Evolutionary conservation across 257 asterid species (phyloP).

Genomic region (Gardenia jasminoides): DNA sequence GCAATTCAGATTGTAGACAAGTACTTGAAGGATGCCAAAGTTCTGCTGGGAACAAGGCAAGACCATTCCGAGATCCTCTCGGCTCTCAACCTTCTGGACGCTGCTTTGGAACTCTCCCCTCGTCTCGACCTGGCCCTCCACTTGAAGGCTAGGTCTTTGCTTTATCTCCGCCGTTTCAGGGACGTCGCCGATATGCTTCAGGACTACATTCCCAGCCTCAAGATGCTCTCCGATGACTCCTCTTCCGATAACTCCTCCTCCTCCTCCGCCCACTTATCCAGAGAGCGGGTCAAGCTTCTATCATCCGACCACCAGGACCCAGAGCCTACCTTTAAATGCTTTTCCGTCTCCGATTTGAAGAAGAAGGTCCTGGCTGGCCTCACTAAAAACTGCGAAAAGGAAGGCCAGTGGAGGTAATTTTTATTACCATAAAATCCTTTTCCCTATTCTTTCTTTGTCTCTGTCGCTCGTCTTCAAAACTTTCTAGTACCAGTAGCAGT

Average conservation of each 20-base stretch:
- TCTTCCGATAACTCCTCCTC: constrained; percentile 37
- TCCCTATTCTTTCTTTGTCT: background rate
- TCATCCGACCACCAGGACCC: constrained; percentile 38
- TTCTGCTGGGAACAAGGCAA: constrained; percentile 55
- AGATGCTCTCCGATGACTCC: constrained; percentile 50
- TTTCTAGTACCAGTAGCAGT: background rate
- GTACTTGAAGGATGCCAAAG: constrained; percentile 72
- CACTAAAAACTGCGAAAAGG: constrained; percentile 58
- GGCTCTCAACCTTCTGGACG: constrained; percentile 69
- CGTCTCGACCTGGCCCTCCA: constrained; percentile 77
- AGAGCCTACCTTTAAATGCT: constrained; percentile 69
- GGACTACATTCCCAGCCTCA: constrained; percentile 83
- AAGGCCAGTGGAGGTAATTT: constrained; percentile 89
- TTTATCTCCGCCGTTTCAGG: constrained; percentile 74
- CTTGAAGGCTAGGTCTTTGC: constrained; percentile 75
- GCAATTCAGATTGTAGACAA: constrained; percentile 73
- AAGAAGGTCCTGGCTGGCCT: constrained; percentile 75
- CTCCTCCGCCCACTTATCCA: constrained; percentile 59
- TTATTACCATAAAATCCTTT: too few species aligned
- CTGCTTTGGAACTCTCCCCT: constrained; percentile 72
- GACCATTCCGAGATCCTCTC: constrained; percentile 59
- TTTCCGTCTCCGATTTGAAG: constrained; percentile 82
- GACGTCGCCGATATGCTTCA: constrained; percentile 90
- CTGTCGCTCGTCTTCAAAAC: constrained; percentile 12
- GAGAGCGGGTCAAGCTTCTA: constrained; percentile 71